Evolutionary conservation across 768 basidiomycete genomes (phyloP), one percentile per base, ranked within the genome.

Genomic region (Mycena haematopus): DNA sequence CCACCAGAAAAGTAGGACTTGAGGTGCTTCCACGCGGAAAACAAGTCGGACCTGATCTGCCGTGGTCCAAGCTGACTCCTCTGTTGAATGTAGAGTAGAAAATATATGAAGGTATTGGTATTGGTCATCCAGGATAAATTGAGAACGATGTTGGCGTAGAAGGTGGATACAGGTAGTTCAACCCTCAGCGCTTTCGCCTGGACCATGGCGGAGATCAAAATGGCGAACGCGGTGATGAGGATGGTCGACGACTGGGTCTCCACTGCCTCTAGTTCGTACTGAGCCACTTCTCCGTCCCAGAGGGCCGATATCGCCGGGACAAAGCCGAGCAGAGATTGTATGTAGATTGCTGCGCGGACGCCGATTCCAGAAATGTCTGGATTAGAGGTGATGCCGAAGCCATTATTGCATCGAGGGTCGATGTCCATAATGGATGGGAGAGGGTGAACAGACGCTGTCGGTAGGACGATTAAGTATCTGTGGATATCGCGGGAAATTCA

Each of bases 121-220:
- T 71, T 71, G 52, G 68, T 72, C 62, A 70, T 70, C 72, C 73
- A 75, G 60, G 69, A 70, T 46, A 71, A 65, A 45, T 64, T 66
- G 49, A 74, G 72, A 21, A 76, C 57, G 52, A 74, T 65, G 38
- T 44, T 58, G 6, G 58, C 67, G 54, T 73, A 70, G 57, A 65
- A 72, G 27, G 53, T 66, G 6, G 69, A 54, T 10, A 36, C 8
- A 14, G 36, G 14, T 15, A 33, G 31, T 33, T 11, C 31, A 33
- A 75, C 24, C 8, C 59, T 60, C 6, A 44, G 9, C 0, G 67
- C 36, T 67, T 27, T 21, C 2, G 68, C 72, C 58, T 72, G 62
- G 10, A 72, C 62, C 25, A 72, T 63, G 11, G 70, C 63, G 0
- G 73, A 69, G 21, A 73, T 54, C 1, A 75, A 65, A 6, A 74